These are phyloP conservation scores for Physcomitrellopsis africana DNA, from an alignment of 225 moss, liverwort and hornwort species.

Conservation along the genomic window DNA sequence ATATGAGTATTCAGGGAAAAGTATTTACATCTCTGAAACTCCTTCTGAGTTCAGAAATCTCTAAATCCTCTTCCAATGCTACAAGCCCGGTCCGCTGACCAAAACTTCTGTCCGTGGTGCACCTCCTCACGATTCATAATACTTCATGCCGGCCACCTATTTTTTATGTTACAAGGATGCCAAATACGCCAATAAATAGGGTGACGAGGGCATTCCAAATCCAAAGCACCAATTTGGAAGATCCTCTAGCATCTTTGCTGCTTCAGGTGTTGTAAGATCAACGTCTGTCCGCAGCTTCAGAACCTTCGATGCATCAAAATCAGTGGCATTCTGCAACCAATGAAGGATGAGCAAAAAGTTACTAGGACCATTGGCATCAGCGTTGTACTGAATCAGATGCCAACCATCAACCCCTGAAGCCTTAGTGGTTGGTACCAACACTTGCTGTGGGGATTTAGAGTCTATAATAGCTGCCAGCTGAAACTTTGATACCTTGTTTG, in stretches of 20 bases:
- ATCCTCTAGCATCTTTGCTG: conserved; percentile 54
- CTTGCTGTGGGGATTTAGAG: conserved; percentile 28
- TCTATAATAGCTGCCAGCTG: conserved; percentile 49
- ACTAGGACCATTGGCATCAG: conserved; percentile 50
- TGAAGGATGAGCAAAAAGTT: conserved; percentile 59
- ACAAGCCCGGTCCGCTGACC: conserved; percentile 1
- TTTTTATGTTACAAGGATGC: conserved; percentile 41
- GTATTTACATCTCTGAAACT: conserved; percentile 17
- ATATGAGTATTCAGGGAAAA: background rate
- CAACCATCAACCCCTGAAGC: conserved; percentile 66
- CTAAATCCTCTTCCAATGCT: background rate
- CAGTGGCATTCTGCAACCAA: conserved; percentile 56
- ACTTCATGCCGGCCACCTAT: background rate
- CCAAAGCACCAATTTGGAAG: conserved; percentile 80
- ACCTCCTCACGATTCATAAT: background rate
- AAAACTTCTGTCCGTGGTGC: background rate
- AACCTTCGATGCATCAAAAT: conserved; percentile 37
- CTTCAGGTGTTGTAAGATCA: conserved; percentile 53
- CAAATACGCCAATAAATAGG: conserved; percentile 78
- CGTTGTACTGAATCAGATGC: conserved; percentile 73
- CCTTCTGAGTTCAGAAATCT: background rate
- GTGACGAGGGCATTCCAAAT: conserved; percentile 86
- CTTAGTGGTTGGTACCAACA: conserved; percentile 51
- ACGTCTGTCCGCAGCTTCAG: conserved; percentile 85
- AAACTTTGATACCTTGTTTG: conserved; percentile 54